Evolutionary conservation across 768 basidiomycete species (phyloP).

Genomic region (Kwoniella botswanensis): DNA sequence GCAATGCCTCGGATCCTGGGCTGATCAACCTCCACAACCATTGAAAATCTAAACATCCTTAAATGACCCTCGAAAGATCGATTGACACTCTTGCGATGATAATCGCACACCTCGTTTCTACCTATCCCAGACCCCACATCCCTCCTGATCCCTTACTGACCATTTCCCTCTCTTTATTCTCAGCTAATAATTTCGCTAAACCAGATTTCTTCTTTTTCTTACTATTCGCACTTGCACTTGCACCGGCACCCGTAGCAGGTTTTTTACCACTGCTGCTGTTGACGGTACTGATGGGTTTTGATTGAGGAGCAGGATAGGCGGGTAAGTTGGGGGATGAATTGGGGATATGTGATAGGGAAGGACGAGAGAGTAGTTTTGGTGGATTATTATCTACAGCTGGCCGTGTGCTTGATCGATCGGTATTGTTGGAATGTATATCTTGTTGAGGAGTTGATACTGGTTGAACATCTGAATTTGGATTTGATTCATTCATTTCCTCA

Average conservation of each 20-base stretch:
- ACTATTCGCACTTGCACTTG: background rate
- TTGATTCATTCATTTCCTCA: background rate
- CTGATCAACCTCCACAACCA: too few species aligned
- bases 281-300: conserved; percentile 2
- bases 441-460: too few species aligned
- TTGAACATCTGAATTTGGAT: conserved; percentile 1
- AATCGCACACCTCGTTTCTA: background rate
- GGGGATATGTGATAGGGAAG: conserved; percentile 33
- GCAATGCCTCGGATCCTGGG: too few species aligned
- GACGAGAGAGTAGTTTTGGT: conserved; percentile 12
- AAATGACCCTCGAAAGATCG: too few species aligned
- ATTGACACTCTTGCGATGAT: too few species aligned
- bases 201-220: conserved; percentile 49
- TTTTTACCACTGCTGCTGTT: background rate
- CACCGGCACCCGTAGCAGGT: background rate
- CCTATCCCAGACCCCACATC: conserved; percentile 36
- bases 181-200: conserved; percentile 49
- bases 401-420: too few species aligned
- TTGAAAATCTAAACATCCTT: too few species aligned
- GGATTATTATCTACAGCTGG: background rate
- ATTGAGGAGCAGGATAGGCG: conserved; percentile 23
- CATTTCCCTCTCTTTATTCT: conserved; percentile 41
- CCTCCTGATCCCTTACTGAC: conserved; percentile 32
- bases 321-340: conserved; percentile 36
- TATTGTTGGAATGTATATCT: too few species aligned